Conservation (phyloP, 176 grass and related monocot species). For the Carex scoparia region DNA sequence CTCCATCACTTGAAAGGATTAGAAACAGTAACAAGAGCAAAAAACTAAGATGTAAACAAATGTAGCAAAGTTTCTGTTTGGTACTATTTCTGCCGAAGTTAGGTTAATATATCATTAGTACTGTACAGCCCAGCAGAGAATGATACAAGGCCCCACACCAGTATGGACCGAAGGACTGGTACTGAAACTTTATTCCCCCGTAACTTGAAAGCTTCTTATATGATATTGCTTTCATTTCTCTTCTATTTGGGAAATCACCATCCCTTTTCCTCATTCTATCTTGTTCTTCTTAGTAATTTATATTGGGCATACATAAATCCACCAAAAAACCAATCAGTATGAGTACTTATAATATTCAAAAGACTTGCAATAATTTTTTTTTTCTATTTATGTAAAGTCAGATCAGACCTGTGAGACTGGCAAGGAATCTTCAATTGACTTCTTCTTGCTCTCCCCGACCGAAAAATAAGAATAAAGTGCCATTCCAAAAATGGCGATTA, state of each 20-base stretch:
- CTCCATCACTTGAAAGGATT: neutral
- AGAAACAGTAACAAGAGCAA: neutral
- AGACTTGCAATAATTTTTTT: neutral
- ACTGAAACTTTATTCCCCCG: neutral
- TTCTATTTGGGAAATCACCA: neutral
- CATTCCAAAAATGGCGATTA: constrained; percentile 94
- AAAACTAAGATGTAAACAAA: neutral
- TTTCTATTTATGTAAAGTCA: constrained; percentile 21
- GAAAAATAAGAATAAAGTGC: constrained; percentile 83
- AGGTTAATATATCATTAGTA: neutral
- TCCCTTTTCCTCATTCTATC: neutral
- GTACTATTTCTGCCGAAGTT: neutral
- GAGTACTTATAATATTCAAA: neutral
- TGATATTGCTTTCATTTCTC: neutral
- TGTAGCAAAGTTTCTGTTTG: neutral
- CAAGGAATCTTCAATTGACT: constrained; percentile 63
- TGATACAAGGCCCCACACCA: neutral
- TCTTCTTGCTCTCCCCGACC: constrained; percentile 85
- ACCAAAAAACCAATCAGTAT: neutral
- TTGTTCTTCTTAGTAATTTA: neutral
- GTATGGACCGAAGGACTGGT: neutral
- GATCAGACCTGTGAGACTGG: constrained; percentile 79
- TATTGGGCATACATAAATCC: neutral
- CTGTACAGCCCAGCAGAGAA: neutral
- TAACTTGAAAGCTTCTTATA: too few species aligned